Evolutionary conservation across 345 rosid species (phyloP).

Genomic region (Populus pruinosa): DNA sequence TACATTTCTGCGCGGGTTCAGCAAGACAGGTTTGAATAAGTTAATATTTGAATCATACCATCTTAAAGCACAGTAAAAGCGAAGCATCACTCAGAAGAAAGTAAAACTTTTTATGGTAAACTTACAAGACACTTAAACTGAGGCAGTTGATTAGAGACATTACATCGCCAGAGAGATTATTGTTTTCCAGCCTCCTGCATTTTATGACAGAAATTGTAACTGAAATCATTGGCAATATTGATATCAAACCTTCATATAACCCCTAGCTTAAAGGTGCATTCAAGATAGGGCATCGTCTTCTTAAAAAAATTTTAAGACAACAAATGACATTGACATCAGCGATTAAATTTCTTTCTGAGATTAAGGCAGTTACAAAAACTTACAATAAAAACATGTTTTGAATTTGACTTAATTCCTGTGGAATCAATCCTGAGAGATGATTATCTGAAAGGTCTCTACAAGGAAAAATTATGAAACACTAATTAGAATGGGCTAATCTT

Average conservation of each 20-base stretch:
- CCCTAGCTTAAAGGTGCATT: background rate
- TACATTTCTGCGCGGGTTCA: slow-evolving; percentile 55
- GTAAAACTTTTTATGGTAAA: slow-evolving; percentile 2
- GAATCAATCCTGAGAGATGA: slow-evolving; percentile 72
- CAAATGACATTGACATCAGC: background rate
- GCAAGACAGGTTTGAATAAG: background rate
- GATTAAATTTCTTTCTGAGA: background rate
- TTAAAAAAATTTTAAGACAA: background rate
- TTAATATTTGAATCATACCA: background rate
- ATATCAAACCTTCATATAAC: background rate
- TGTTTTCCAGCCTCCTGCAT: slow-evolving; percentile 73
- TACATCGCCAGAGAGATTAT: slow-evolving; percentile 81
- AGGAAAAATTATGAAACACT: slow-evolving; percentile 9
- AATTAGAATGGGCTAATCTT: slow-evolving; percentile 13
- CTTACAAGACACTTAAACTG: slow-evolving; percentile 68
- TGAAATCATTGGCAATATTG: background rate
- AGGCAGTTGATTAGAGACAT: slow-evolving; percentile 61
- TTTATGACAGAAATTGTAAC: slow-evolving; percentile 4
- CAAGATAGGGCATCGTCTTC: background rate
- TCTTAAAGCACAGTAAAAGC: background rate
- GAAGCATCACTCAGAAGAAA: background rate
- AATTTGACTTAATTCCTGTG: slow-evolving; percentile 76
- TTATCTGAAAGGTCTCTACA: slow-evolving; percentile 87
- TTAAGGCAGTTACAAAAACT: slow-evolving; percentile 13
- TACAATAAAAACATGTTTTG: slow-evolving; percentile 68